Evolutionary conservation across 768 basidiomycete genomes (phyloP), one percentile per base, ranked within the genome.

Genomic region (Holtermanniella nyarrowii): DNA sequence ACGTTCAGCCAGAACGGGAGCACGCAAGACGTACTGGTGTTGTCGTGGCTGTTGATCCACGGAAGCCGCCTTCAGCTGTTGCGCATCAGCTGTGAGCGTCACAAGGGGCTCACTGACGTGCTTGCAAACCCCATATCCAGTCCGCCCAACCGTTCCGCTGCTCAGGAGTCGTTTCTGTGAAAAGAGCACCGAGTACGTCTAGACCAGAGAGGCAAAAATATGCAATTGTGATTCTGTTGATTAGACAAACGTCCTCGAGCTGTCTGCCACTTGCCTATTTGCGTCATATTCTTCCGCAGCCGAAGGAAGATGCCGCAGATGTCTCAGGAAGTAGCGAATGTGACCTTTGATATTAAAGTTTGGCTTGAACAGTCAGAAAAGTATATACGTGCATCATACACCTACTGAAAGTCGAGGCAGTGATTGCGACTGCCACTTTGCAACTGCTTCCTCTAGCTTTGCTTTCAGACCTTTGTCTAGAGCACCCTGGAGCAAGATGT

Each of bases 81-180:
- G 0, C 71, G 41, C 37, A 21, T 26, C 26, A 44, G 11, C 41
- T 51, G 25, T 24, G 48, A n/a, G 26, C 48, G 21, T 44, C 40
- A 57, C n/a, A n/a, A n/a, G n/a, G n/a, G n/a, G n/a, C n/a, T n/a
- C n/a, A 71, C 76, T 57, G 37, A 84, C 86, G 72, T 41, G 77
- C 79, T 59, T 95, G 86, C 67, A 90, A 83, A 20, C 76, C 78
- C 88, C 91, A 99, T 44, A 97, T 79, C 91, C 91, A 96, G 49
- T 80, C 76, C 44, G 74, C 74, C 84, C 85, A 93, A 0, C 67
- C 68, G 40, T 78, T 70, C n/a, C 79, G 78, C 57, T 89, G 82
- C 14, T 65, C 59, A 5, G 75, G 65, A 7, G 66, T 76, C 1
- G 76, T 77, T 57, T 78, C 79, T 3, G 58, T 57, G 4, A 76